Percentiles rank a stretch among this genome's conserved stretches.
Conservation (phyloP, 208 protist genomes). For the Trypanosomatidae sp. region DNA sequence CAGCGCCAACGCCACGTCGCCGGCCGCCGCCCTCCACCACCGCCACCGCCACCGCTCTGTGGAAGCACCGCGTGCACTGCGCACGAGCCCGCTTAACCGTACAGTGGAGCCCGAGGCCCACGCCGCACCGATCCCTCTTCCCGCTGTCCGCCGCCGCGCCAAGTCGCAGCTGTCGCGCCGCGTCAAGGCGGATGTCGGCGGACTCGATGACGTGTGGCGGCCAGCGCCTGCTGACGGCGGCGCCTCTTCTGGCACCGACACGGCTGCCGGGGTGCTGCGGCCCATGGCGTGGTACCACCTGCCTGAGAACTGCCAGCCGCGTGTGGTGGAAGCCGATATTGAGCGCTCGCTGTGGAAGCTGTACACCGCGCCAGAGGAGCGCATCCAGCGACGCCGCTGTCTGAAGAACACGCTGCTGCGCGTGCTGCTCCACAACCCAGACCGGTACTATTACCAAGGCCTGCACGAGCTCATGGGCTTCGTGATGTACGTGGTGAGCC, state of each 20-base stretch:
- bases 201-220: too few species aligned
- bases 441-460: constrained; percentile 83
- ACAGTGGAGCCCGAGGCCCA: not conserved
- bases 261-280: constrained; percentile 1
- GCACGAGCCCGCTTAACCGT: not conserved
- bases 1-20: too few species aligned
- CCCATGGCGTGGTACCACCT: constrained; percentile 29
- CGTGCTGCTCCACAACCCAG: constrained; percentile 48
- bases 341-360: constrained; percentile 77
- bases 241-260: not conserved
- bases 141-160: constrained; percentile 19
- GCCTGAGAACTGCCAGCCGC: constrained; percentile 77
- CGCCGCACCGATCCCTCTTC: not conserved
- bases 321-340: constrained; percentile 77
- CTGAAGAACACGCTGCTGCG: constrained; percentile 61
- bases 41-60: too few species aligned
- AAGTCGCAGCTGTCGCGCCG: constrained; percentile 31
- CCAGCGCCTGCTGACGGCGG: constrained; percentile 1
- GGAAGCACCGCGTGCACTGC: too few species aligned
- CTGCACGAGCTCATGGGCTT: constrained; percentile 87
- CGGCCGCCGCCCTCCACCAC: too few species aligned
- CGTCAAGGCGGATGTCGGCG: constrained; percentile 18
- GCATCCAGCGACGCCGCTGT: constrained; percentile 38
- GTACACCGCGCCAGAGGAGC: constrained; percentile 50
- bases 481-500: constrained; percentile 68